Percentiles rank a stretch among this genome's conserved stretches.
phyloP scores from a whole-genome alignment of 495 filamentous ascomycete genomes.

The Trichoderma virens region DNA sequence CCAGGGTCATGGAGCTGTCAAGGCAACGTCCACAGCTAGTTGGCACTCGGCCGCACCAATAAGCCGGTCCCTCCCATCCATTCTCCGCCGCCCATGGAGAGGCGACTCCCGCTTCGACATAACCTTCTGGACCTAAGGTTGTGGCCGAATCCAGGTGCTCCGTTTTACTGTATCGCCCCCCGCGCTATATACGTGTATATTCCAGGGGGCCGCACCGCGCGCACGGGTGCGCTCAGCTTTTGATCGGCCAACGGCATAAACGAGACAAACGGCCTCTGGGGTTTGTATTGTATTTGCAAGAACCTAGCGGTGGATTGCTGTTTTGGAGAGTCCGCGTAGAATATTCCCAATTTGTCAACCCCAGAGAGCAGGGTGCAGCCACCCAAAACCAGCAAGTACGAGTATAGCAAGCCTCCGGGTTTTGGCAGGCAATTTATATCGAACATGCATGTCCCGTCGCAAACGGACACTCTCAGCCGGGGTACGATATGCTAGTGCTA shows the following conservation, averaged over 20 bases:
- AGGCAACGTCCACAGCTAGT: neutral
- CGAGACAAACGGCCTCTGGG: neutral
- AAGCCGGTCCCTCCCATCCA: neutral
- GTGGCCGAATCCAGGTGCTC: neutral
- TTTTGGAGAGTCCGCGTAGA: neutral
- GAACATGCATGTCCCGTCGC: neutral
- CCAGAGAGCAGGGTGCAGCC: no score
- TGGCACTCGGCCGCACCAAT: neutral
- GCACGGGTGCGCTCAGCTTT: slow-evolving; percentile 4
- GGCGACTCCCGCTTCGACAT: neutral
- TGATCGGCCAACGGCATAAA: neutral
- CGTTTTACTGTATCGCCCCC: neutral
- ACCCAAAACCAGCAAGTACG: neutral
- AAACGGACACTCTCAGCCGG: neutral
- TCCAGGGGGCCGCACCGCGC: neutral
- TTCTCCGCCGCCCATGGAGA: neutral
- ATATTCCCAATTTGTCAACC: neutral
- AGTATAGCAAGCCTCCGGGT: neutral
- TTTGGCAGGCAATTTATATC: neutral
- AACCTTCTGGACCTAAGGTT: neutral
- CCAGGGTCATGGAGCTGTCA: neutral
- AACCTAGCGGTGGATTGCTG: neutral
- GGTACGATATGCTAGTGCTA: no score
- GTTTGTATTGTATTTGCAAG: neutral
- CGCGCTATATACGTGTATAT: neutral